Base-by-base conservation (phyloP, 306 rosid genomes). In the Vigna unguiculata region DNA sequence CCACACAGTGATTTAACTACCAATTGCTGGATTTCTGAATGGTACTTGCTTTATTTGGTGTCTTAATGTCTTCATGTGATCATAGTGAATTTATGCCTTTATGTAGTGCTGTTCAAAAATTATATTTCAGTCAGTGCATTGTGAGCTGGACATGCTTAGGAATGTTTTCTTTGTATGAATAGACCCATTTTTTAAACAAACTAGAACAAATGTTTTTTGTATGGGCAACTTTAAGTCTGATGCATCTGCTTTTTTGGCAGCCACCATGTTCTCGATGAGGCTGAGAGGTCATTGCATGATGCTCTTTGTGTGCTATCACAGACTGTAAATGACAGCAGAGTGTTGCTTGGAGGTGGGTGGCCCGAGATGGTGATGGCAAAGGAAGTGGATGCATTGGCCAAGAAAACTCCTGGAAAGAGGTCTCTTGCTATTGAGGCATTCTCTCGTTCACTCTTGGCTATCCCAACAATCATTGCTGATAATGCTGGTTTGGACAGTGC, bases 401-500 rank as follows among this genome's bases (percentile, higher is more conserved):
- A 85, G 87, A 96, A 84, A 75, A 96, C 99, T 47, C 97, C 99
- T n/a, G 98, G 99, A 45, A 96, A 96, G 88, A 92, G 85, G 81
- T 88, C 99, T 46, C 98, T 92, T 58, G 99, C 99, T 60, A 92
- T 92, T 14, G 99, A 96, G 83, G 98, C 98, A 10, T 96, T 96
- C 83, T 91, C 99, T 16, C 83, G 90, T 52, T 96, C 99, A 74
- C 93, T 90, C 48, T 83, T 71, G 83, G 86, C 98, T 76, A 96
- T 95, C 79, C 98, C 98, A 52, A 96, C 96, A 12, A 96, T 83
- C 75, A 96, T 96, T 49, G 96, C 98, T 52, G 98, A 92, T 82
- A 96, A 96, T 89, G 99, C 99, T 76, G 98, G 99, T 74, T 82
- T 96, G 90, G 97, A 95, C 85, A 95, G 97, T 84, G 99, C 99